phyloP scores from a whole-genome alignment of 106 monocot genomes.

The Cymbidium sinense region DNA sequence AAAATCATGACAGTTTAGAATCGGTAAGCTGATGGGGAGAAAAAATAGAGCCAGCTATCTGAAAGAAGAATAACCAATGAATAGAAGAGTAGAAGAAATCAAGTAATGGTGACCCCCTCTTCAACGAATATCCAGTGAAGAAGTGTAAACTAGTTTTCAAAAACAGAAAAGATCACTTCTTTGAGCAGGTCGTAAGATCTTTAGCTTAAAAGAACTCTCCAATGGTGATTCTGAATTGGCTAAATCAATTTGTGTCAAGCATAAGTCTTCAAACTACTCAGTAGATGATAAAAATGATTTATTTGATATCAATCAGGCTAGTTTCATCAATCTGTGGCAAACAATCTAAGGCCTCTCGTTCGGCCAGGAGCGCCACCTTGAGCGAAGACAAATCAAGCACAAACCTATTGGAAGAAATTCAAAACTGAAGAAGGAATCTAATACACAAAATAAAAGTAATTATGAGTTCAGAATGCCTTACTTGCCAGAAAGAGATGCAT shows the following conservation, averaged over 20 bases:
- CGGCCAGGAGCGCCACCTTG: conserved; percentile 68
- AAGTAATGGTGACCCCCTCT: background rate
- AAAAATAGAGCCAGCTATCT: background rate
- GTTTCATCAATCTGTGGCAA: background rate
- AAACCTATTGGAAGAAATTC: too few species aligned
- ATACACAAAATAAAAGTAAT: background rate
- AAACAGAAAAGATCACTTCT: background rate
- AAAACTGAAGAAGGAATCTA: too few species aligned
- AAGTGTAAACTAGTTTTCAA: background rate
- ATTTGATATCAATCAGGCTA: background rate
- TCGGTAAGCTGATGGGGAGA: too few species aligned
- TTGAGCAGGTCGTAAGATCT: background rate
- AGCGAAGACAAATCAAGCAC: conserved; percentile 49
- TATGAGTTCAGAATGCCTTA: conserved; percentile 36
- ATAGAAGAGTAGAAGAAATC: too few species aligned
- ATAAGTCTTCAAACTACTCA: background rate
- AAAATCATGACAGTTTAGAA: too few species aligned
- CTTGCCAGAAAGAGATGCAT: conserved; percentile 20
- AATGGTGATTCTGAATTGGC: background rate
- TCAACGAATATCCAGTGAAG: background rate
- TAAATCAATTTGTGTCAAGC: background rate
- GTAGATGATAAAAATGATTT: background rate
- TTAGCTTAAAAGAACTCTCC: background rate
- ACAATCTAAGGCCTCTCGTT: conserved; percentile 51
- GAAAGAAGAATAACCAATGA: background rate